Conservation (phyloP, 1,139 yeast genomes). For the Arxiozyma heterogenica region DNA sequence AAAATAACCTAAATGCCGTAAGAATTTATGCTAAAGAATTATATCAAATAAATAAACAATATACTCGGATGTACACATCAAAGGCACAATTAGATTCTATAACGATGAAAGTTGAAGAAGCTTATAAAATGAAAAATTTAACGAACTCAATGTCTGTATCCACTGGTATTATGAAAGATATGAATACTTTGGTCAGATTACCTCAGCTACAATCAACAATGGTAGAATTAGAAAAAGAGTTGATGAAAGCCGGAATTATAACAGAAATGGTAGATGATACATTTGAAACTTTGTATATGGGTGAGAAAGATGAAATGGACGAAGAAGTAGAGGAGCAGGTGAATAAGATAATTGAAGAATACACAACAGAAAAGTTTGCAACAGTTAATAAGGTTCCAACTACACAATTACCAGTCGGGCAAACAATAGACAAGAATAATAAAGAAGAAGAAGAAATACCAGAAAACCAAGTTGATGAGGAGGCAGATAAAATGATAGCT, state of each 20-base stretch:
- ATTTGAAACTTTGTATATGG: constrained; percentile 59
- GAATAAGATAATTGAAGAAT: constrained; percentile 44
- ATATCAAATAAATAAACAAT: constrained; percentile 64
- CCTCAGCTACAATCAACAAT: constrained; percentile 80
- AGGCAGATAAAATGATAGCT: constrained; percentile 63
- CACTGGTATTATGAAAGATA: constrained; percentile 81
- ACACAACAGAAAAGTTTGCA: constrained; percentile 40
- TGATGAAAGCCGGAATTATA: constrained; percentile 85
- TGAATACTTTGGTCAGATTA: constrained; percentile 63
- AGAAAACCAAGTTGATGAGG: constrained; percentile 62
- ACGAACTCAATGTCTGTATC: constrained; percentile 76
- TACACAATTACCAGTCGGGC: constrained; percentile 37
- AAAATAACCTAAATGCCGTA: constrained; percentile 68
- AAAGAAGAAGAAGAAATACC: constrained; percentile 39
- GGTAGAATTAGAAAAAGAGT: constrained; percentile 78
- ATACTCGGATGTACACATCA: constrained; percentile 63
- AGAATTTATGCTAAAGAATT: constrained; percentile 75
- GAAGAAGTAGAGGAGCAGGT: constrained; percentile 67
- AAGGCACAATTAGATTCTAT: constrained; percentile 82
- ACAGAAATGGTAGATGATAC: constrained; percentile 94
- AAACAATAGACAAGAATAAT: constrained; percentile 27
- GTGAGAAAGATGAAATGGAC: constrained; percentile 57
- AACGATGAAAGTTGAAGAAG: constrained; percentile 83
- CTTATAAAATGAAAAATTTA: constrained; percentile 75
- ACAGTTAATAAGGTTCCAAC: constrained; percentile 39